Evolutionary conservation across 2,329 filamentous ascomycete species (phyloP), one percentile per base, ranked within the genome.

Genomic region (Penicillium decumbens): DNA sequence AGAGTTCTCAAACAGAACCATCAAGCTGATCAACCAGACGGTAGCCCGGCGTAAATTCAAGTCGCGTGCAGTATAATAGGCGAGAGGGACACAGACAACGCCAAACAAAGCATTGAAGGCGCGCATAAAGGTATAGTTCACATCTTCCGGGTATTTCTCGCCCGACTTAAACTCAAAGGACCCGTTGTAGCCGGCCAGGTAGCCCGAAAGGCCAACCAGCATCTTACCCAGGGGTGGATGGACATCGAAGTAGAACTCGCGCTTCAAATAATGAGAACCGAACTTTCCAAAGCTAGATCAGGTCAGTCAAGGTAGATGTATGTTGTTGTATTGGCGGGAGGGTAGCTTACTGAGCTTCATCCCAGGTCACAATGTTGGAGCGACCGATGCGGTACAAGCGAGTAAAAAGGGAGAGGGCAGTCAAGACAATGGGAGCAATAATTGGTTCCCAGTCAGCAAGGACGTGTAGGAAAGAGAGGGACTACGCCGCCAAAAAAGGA

Each of bases 111-210:
- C 87, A 71, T 97, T 98, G 81, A 98, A 98, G 54, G 92, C 81
- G 62, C 93, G 89, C 95, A 98, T 98, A 68, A 95, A 95, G 62
- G 91, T 95, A 72, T 95, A 98, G 77, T 98, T 87, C 67, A 98
- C 80, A 65, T 97, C 89, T 60, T 85, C 83, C 9, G 93, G 93
- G 70, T 98, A 98, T 47, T 82, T 90, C 67, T 97, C 93, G 69
- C 93, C 93, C 46, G 92, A 97, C 74, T 98, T 98, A 81, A 98
- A 98, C 68, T 98, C 93, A 74, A 98, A 98, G 3, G 92, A 95
- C 50, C 93, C 93, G 77, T 98, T 98, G 79, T 98, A 98, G 59
- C 92, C 92, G 59, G 92, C 95, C 54, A 98, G 80, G 67, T 95
- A 95, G 68, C 93, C 93, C 6, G 93, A 97, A 44, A 98, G 80